A percentile compares a stretch with the other conserved stretches of the same genome.
These are phyloP conservation scores for Termitomyces sp. DNA, from an alignment of 768 basidiomycete genomes.

Conservation along the genomic window DNA sequence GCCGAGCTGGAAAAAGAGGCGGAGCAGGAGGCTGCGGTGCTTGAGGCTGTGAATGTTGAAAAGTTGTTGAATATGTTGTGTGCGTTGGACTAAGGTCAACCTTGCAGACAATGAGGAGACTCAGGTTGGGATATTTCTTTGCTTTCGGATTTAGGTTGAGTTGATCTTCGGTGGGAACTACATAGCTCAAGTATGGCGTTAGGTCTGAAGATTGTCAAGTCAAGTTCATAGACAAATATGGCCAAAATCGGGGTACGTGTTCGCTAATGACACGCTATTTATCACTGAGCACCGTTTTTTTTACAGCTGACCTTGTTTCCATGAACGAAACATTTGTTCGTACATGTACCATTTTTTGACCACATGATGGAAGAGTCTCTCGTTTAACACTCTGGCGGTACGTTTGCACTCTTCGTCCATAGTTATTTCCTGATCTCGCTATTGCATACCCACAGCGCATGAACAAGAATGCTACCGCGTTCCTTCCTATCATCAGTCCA, in stretches of 20 bases:
- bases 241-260: constrained; percentile 72
- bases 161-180: constrained; percentile 53
- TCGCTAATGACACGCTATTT: constrained; percentile 19
- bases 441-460: constrained; percentile 37
- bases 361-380: constrained; percentile 91
- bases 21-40: too few relatives aligned
- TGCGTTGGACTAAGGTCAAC: constrained; percentile 73
- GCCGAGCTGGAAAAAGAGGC: too few relatives aligned
- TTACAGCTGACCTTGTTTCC: constrained; percentile 80
- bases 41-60: neutral
- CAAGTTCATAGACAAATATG: constrained; percentile 94
- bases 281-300: constrained; percentile 2
- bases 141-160: neutral
- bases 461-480: constrained; percentile 35
- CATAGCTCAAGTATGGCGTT: constrained; percentile 88
- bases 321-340: constrained; percentile 95
- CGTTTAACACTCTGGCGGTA: constrained; percentile 65
- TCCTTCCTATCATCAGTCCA: constrained; percentile 18
- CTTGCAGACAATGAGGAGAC: constrained; percentile 91
- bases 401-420: constrained; percentile 13
- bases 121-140: constrained; percentile 39
- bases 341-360: constrained; percentile 84
- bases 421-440: neutral
- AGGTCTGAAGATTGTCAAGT: constrained; percentile 81
- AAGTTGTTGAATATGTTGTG: constrained; percentile 71